Evolutionary conservation across 495 filamentous ascomycete genomes (phyloP), one percentile per base, ranked within the genome.

Genomic region (Staphylotrichum tortipilum): DNA sequence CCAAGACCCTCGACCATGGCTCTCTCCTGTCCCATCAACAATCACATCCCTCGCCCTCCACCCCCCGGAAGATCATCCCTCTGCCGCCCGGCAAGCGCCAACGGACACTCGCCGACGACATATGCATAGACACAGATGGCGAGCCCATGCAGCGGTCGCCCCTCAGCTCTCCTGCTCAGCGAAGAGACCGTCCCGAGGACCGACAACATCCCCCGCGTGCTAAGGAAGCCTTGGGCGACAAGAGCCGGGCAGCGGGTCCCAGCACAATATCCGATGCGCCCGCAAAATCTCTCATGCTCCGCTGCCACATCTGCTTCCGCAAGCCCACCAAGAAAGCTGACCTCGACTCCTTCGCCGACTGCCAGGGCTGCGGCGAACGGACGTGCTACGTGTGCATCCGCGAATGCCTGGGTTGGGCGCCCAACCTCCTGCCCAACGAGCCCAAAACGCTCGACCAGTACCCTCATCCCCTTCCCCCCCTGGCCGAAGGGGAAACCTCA

Each of bases 251-350:
- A 12, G 18, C 35, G 19, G 33, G 59, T 2, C 40, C 58, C 0
- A n/a, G n/a, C n/a, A n/a, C n/a, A n/a, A n/a, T n/a, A n/a, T n/a
- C n/a, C n/a, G n/a, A n/a, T n/a, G n/a, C n/a, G n/a, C n/a, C n/a
- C n/a, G n/a, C n/a, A n/a, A n/a, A n/a, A n/a, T n/a, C n/a, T n/a
- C 49, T 62, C 1, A 66, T 73, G 42, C 67, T 47, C 45, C 67
- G 70, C 12, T 76, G 72, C 51, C 70, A 76, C 60, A 70, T 76
- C 49, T 76, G 72, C 60, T 67, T 58, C 52, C 68, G 71, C 24
- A 68, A 69, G 34, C 72, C 72, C 0, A 68, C 55, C 51, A 73
- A 68, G 61, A 74, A 69, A 45, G 64, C 68, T 31, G 69, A 76
- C 51, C 68, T 74, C 33, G 71, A 76, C 50, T 68, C 64, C 26